These are phyloP conservation scores for Ogataea nitratoaversa DNA, from an alignment of 805 yeast species.

Conservation along the genomic window DNA sequence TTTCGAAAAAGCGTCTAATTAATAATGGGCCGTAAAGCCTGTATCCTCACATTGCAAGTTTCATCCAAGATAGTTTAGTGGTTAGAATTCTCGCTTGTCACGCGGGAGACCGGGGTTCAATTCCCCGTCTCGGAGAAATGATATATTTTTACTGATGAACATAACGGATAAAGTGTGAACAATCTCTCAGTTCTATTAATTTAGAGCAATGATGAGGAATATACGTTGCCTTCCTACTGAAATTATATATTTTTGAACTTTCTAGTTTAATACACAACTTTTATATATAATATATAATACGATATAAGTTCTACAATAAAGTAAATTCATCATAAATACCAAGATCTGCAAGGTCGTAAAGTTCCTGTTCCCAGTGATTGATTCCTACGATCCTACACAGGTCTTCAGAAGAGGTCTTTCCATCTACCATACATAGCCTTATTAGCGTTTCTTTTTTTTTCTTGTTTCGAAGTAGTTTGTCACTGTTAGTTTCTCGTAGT, in stretches of 20 bases:
- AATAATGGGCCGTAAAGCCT: not conserved
- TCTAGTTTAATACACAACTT: not conserved
- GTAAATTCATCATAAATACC: conserved; percentile 12
- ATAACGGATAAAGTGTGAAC: conserved; percentile 22
- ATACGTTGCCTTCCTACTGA: conserved; percentile 22
- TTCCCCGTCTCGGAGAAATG: conserved; percentile 38
- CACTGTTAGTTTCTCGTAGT: conserved; percentile 42
- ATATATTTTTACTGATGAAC: conserved; percentile 18
- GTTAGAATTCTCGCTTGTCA: conserved; percentile 41
- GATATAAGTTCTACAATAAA: too few relatives aligned
- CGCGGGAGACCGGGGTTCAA: conserved; percentile 42
- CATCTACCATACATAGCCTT: conserved; percentile 43
- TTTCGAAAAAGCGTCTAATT: not conserved
- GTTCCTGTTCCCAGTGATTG: conserved; percentile 26
- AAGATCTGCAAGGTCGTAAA: conserved; percentile 21
- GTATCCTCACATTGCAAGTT: not conserved
- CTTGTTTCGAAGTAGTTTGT: conserved; percentile 39
- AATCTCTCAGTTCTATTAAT: conserved; percentile 21
- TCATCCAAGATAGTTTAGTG: conserved; percentile 38
- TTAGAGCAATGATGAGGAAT: conserved; percentile 19
- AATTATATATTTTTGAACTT: not conserved
- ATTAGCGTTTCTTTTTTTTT: conserved; percentile 41
- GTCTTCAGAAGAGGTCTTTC: conserved; percentile 27
- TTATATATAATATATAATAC: too few relatives aligned
- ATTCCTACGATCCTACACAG: conserved; percentile 24